These are phyloP conservation scores for Dendrocalamus latiflorus DNA, from an alignment of 202 grass and related monocot genomes.

Conservation along the genomic window DNA sequence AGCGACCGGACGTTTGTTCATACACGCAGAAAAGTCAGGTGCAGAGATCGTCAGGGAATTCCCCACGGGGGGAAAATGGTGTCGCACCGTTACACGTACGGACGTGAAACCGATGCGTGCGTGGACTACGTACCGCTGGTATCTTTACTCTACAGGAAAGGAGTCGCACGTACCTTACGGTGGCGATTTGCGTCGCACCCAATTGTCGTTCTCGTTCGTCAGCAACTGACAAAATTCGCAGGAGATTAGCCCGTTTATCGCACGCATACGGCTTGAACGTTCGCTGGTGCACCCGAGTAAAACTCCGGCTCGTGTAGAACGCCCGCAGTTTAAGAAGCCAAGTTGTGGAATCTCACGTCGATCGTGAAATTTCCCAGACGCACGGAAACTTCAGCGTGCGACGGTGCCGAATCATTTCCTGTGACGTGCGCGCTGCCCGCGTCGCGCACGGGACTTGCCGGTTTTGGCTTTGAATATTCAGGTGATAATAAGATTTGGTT, in stretches of 20 bases:
- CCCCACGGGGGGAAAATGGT: neutral
- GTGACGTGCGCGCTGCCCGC: neutral
- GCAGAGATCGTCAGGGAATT: neutral
- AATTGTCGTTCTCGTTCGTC: neutral
- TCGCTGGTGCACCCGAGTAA: neutral
- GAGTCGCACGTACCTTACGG: neutral
- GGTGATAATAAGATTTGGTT: neutral
- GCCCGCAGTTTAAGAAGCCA: neutral
- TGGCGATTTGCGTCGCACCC: neutral
- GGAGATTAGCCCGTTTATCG: neutral
- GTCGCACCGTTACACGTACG: too few species aligned
- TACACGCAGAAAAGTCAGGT: neutral
- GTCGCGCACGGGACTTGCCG: too few species aligned
- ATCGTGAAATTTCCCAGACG: neutral
- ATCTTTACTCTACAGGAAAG: neutral
- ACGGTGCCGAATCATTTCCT: neutral
- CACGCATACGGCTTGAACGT: neutral
- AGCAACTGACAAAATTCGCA: neutral
- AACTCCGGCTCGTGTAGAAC: neutral
- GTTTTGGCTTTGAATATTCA: neutral
- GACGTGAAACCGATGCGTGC: too few species aligned
- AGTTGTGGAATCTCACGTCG: neutral
- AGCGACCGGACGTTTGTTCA: neutral
- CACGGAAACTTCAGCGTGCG: neutral
- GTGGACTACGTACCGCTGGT: neutral